Base-by-base conservation (phyloP, 352 stramenopile genomes). In the Elongisporangium prolatum region DNA sequence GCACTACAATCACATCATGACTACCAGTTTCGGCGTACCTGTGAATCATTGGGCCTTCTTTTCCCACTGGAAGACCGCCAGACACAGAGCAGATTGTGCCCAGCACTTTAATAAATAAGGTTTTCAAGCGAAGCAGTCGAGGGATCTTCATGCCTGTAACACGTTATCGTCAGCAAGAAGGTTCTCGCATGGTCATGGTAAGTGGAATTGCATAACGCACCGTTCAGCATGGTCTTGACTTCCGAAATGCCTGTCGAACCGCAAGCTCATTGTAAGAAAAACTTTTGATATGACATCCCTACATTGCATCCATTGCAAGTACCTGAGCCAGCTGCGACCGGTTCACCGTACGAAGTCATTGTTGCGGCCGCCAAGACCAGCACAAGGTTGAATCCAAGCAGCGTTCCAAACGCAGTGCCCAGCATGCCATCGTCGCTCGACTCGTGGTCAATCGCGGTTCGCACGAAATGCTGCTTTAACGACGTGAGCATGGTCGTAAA, bases 211-310 rank as follows among this genome's bases (percentile, higher is more conserved):
- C 18, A 28, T 16, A 50, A 48, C 38, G 72, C 65, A 56, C 82
- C 92, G 62, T 98, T 98, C 11, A 98, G 77, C 57, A 91, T 97
- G 14, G 87, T 93, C 68, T 97, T 97, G 53, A 98, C 84, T 67
- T 97, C 89, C 20, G 90, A 96, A 50, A 98, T 97, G 21, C 91
- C 91, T 88, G 54, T 24, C 10, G 21, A 24, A 21, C 25, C 0
- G 11, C 9, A 5, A 54, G 28, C n/a, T 34, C 37, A 34, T 25
- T 52, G 25, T 24, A 20, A 40, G 49, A 44, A 4, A 18, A 28
- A 11, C 2, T 44, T 2, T 1, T 13, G 11, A 34, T 34, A n/a
- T n/a, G n/a, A n/a, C n/a, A n/a, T n/a, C n/a, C n/a, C n/a, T n/a
- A n/a, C 34, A 4, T 44, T 17, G 34, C 11, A 44, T 44, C 17